These are phyloP conservation scores for Colletotrichum endophyticum DNA, from an alignment of 2,329 filamentous ascomycete genomes.

Conservation along the genomic window DNA sequence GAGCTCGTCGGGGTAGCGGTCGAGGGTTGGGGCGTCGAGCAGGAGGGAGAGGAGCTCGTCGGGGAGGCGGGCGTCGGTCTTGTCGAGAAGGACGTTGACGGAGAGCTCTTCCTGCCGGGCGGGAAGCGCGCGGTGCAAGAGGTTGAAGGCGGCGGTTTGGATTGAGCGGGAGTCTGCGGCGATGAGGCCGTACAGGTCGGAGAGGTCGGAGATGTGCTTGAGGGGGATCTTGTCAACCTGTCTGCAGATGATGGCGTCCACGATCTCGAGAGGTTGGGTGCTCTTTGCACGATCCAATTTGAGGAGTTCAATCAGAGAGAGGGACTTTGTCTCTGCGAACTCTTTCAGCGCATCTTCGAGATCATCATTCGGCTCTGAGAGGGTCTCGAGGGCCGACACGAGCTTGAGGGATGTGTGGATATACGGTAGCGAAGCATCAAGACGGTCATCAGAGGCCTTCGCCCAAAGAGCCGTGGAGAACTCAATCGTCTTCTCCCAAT, in stretches of 20 bases:
- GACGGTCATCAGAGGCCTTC: constrained; percentile 42
- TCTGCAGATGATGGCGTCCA: constrained; percentile 76
- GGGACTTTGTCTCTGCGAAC: constrained; percentile 58
- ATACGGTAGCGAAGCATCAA: constrained; percentile 61
- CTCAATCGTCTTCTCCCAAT: constrained; percentile 75
- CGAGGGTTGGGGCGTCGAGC: constrained; percentile 75
- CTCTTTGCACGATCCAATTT: constrained; percentile 50
- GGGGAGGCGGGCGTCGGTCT: constrained; percentile 74
- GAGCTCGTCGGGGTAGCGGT: constrained; percentile 68
- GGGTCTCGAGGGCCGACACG: constrained; percentile 63
- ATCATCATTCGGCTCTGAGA: constrained; percentile 85
- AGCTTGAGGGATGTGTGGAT: constrained; percentile 78
- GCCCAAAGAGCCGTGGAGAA: constrained; percentile 65
- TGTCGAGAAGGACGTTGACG: constrained; percentile 75
- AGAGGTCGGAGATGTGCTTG: constrained; percentile 65
- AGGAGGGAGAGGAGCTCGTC: constrained; percentile 86
- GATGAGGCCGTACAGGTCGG: constrained; percentile 76
- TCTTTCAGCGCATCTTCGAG: constrained; percentile 75
- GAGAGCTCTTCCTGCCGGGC: constrained; percentile 81
- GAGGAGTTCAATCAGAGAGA: constrained; percentile 67
- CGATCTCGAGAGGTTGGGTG: constrained; percentile 74
- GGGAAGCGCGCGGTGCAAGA: constrained; percentile 83
- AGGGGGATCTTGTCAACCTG: constrained; percentile 69
- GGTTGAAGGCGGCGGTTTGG: constrained; percentile 79
- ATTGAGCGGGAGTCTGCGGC: constrained; percentile 77